Evolutionary conservation across 768 basidiomycete species (phyloP).

Genomic region (Amanita inopinata): DNA sequence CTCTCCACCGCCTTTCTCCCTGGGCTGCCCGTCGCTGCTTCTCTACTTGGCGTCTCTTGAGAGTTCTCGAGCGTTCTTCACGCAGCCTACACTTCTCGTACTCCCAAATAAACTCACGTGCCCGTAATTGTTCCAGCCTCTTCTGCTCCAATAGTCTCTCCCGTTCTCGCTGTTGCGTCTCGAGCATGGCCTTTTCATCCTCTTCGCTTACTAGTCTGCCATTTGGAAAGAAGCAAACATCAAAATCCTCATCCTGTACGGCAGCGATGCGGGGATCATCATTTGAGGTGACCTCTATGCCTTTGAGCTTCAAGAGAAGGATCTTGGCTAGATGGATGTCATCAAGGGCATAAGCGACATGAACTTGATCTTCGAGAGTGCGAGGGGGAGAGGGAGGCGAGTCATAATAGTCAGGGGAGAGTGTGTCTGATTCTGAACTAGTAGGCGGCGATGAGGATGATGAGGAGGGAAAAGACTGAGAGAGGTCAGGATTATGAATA

Average conservation of each 20-base stretch:
- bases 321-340: conserved; percentile 59
- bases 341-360: conserved; percentile 58
- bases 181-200: conserved; percentile 27
- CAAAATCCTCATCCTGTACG: conserved; percentile 45
- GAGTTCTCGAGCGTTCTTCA: conserved; percentile 25
- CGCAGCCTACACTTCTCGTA: conserved; percentile 33
- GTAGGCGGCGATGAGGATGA: too few relatives aligned
- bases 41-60: conserved; percentile 23
- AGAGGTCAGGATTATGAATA: conserved; percentile 14
- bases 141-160: conserved; percentile 25
- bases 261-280: conserved; percentile 54
- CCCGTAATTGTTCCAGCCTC: conserved; percentile 31
- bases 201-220: conserved; percentile 32
- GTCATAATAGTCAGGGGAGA: conserved; percentile 35
- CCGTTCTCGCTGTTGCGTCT: conserved; percentile 28
- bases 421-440: too few relatives aligned
- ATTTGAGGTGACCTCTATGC: conserved; percentile 49
- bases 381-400: conserved; percentile 31
- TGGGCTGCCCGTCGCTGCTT: conserved; percentile 17
- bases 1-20: conserved; percentile 13
- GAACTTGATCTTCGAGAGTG: conserved; percentile 55
- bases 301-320: conserved; percentile 52
- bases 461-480: conserved; percentile 18
- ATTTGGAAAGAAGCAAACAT: conserved; percentile 35
- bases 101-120: conserved; percentile 40